A percentile compares a stretch with the other conserved stretches of the same genome.
These are phyloP conservation scores for Pythium sukuiense DNA, from an alignment of 352 stramenopile genomes.

Conservation along the genomic window DNA sequence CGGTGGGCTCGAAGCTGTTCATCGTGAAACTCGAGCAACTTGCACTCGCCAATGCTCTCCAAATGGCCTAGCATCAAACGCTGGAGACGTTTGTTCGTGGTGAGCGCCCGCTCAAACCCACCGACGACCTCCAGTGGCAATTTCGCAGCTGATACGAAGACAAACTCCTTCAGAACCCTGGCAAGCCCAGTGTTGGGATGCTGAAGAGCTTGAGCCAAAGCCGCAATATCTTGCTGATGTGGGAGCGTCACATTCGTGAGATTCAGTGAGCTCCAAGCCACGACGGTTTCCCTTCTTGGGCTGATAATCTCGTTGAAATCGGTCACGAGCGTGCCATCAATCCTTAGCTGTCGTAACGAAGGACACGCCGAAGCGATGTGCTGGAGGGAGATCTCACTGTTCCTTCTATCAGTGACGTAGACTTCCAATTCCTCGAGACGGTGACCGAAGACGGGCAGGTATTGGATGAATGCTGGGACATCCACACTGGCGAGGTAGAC, in stretches of 20 bases:
- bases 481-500: neutral
- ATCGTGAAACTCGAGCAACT: neutral
- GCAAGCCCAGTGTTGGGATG: neutral
- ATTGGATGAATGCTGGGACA: neutral
- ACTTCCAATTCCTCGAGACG: neutral
- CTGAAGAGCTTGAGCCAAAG: neutral
- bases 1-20: neutral
- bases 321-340: neutral
- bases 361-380: neutral
- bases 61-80: neutral
- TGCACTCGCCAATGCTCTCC: neutral
- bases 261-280: neutral
- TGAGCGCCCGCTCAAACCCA: neutral
- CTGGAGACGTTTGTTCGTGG: neutral
- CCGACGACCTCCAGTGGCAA: neutral
- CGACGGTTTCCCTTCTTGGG: neutral
- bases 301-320: neutral
- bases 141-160: neutral
- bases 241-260: neutral
- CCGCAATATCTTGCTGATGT: neutral
- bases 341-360: neutral
- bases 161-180: neutral
- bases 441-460: neutral
- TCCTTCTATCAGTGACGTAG: neutral
- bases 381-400: neutral